These are phyloP conservation scores for Salvia miltiorrhiza DNA, from an alignment of 257 asterid species.

Conservation along the genomic window DNA sequence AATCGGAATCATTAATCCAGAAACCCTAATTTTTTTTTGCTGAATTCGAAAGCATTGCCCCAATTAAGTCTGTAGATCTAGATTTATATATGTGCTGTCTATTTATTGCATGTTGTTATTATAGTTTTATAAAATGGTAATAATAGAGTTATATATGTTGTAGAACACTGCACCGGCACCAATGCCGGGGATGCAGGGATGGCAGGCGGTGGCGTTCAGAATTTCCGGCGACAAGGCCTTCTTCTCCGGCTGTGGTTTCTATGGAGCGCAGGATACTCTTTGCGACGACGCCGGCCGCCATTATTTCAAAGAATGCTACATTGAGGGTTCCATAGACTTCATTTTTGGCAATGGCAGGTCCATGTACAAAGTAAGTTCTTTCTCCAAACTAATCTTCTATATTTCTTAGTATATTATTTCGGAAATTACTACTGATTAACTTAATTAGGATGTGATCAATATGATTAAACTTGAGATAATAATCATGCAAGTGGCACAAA, in stretches of 20 bases:
- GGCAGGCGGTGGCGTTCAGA: constrained; percentile 94
- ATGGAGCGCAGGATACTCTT: constrained; percentile 90
- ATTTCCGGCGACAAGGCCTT: constrained; percentile 90
- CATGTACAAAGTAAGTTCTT: constrained; percentile 64
- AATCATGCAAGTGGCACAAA: not conserved
- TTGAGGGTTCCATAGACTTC: constrained; percentile 93
- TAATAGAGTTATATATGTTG: not conserved
- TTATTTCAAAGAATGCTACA: constrained; percentile 85
- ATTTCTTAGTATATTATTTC: too few relatives aligned
- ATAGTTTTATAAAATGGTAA: not conserved
- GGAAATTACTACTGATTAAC: too few relatives aligned
- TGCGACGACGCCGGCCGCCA: constrained; percentile 96
- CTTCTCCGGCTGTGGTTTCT: constrained; percentile 84
- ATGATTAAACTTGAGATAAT: too few relatives aligned
- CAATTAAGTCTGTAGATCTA: too few relatives aligned
- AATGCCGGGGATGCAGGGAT: constrained; percentile 83
- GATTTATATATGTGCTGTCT: too few relatives aligned
- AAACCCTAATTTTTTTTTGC: too few relatives aligned
- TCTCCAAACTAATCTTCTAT: too few relatives aligned
- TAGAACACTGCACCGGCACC: constrained; percentile 96
- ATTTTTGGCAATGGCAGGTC: constrained; percentile 89
- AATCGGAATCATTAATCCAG: too few relatives aligned
- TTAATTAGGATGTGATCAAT: too few relatives aligned
- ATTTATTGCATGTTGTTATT: too few relatives aligned
- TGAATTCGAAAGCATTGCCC: too few relatives aligned